Conservation (phyloP, 805 yeast genomes). For the Ogataea trehaloabstinens region DNA sequence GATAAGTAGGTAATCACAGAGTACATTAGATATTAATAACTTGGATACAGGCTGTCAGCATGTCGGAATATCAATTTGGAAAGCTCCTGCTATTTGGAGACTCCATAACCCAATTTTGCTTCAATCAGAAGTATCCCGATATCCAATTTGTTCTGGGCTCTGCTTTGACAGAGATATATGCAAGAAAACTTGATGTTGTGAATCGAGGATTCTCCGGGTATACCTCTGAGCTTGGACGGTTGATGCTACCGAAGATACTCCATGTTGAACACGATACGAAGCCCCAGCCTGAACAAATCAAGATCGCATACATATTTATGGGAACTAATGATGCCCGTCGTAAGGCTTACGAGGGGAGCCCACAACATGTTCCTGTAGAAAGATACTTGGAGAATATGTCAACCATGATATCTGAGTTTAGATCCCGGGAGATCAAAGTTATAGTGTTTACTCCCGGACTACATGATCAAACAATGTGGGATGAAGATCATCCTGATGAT, state of each 20-base stretch:
- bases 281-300: conserved; percentile 33
- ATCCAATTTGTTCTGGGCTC: conserved; percentile 30
- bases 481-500: conserved; percentile 32
- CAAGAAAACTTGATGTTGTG: conserved; percentile 63
- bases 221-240: conserved; percentile 58
- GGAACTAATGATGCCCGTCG: conserved; percentile 72
- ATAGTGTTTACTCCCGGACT: conserved; percentile 64
- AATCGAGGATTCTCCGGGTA: conserved; percentile 80
- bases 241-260: conserved; percentile 50
- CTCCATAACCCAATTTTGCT: conserved; percentile 35
- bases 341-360: conserved; percentile 26
- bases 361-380: conserved; percentile 45
- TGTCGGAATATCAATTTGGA: conserved; percentile 20
- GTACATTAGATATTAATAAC: no score
- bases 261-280: conserved; percentile 41
- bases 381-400: conserved; percentile 48
- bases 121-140: conserved; percentile 19
- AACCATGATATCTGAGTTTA: conserved; percentile 39
- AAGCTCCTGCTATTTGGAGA: conserved; percentile 36
- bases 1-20: no score
- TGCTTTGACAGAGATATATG: conserved; percentile 39
- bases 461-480: conserved; percentile 47
- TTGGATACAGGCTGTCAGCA: conserved; percentile 1
- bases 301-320: conserved; percentile 57
- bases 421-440: conserved; percentile 43